phyloP scores from a whole-genome alignment of 192 early-diverging fungal species.

The Backusella sp. region DNA sequence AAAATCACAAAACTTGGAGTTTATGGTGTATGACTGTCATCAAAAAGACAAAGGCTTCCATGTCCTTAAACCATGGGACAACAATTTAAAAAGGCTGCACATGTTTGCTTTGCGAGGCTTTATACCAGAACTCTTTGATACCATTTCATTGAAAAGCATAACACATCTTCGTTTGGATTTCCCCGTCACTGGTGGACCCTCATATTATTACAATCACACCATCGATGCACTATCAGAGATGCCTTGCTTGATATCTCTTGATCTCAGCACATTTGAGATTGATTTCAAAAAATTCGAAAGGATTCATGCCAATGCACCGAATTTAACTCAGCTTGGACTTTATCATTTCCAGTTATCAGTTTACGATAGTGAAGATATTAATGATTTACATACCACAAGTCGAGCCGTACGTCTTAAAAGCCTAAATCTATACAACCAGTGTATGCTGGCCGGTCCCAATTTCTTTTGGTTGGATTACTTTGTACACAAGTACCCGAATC shows the following conservation, averaged over 20 bases:
- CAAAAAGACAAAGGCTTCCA: background rate
- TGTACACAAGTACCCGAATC: background rate
- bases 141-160: background rate
- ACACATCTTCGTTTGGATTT: background rate
- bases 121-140: constrained; percentile 1
- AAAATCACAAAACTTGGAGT: background rate
- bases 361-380: background rate
- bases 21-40: background rate
- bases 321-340: background rate
- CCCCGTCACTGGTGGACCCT: background rate
- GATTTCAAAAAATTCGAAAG: background rate
- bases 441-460: background rate
- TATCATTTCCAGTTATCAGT: background rate
- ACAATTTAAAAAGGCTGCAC: background rate
- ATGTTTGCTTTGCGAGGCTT: background rate
- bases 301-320: background rate
- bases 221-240: background rate
- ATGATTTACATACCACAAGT: background rate
- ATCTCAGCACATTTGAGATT: background rate
- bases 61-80: background rate
- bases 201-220: background rate
- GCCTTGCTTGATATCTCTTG: background rate
- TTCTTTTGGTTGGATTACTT: constrained; percentile 5
- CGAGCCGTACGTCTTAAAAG: background rate
- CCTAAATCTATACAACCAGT: background rate